Conservation (phyloP, 1,284 basidiomycete genomes). For the Inonotus hispidus region DNA sequence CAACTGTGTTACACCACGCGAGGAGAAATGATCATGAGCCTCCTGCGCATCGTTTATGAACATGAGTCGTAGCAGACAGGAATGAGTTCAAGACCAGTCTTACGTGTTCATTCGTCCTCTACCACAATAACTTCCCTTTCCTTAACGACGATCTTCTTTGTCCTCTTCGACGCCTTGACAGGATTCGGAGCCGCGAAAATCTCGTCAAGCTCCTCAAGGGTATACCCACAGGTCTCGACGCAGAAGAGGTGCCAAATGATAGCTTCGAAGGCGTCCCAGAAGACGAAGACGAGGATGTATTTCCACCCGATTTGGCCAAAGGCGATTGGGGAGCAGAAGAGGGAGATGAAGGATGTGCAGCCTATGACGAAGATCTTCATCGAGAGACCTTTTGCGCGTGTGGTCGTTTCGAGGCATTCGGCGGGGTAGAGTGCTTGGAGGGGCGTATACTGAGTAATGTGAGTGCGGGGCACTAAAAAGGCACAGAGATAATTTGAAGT, state of each 20-base stretch:
- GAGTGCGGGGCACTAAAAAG: not conserved
- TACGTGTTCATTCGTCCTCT: too few species aligned
- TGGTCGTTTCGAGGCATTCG: conserved; percentile 33
- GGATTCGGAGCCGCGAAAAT: conserved; percentile 33
- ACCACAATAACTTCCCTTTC: not conserved
- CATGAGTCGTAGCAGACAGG: too few species aligned
- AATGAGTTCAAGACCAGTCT: too few species aligned
- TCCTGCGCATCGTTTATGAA: too few species aligned
- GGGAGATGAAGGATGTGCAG: conserved; percentile 27
- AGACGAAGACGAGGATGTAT: conserved; percentile 29
- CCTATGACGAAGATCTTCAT: conserved; percentile 20
- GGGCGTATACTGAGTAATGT: conserved; percentile 22
- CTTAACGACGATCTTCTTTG: conserved; percentile 16
- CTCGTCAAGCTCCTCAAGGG: conserved; percentile 33
- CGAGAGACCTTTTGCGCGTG: conserved; percentile 35
- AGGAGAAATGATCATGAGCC: too few species aligned
- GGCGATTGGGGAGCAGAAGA: conserved; percentile 25
- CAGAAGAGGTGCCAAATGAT: conserved; percentile 32
- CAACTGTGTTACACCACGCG: too few species aligned
- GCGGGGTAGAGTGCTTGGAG: conserved; percentile 33
- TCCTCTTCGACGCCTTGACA: conserved; percentile 29
- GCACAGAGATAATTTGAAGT: not conserved
- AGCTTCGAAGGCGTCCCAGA: conserved; percentile 30
- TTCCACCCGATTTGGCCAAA: conserved; percentile 21
- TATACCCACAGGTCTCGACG: conserved; percentile 30